phyloP scores from a whole-genome alignment of 1,284 basidiomycete species.

The Mycena sp. region DNA sequence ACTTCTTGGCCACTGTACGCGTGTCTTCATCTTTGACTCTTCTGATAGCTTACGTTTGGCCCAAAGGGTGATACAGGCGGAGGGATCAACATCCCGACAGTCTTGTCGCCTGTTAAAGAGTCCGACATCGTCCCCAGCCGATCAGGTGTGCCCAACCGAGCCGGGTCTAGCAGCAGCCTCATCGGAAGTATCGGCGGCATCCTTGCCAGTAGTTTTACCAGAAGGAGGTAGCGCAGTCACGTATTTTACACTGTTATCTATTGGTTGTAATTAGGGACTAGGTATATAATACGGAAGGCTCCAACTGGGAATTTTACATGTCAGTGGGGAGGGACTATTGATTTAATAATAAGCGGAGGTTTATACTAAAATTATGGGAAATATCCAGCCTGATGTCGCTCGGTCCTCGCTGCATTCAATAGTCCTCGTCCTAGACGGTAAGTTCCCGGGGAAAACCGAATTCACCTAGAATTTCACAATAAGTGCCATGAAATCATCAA shows the following conservation, averaged over 20 bases:
- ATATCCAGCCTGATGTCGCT: too few relatives aligned
- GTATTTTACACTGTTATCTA: background rate
- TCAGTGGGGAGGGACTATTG: too few relatives aligned
- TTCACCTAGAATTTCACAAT: background rate
- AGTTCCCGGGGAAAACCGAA: conserved; percentile 6
- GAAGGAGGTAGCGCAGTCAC: background rate
- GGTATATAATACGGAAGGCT: background rate
- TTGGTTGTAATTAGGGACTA: background rate
- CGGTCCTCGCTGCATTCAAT: background rate
- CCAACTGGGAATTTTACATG: too few relatives aligned
- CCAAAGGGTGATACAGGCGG: conserved; percentile 39
- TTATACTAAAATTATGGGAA: too few relatives aligned
- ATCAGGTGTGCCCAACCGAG: conserved; percentile 46
- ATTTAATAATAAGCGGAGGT: too few relatives aligned
- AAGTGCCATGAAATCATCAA: background rate
- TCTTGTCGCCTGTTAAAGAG: conserved; percentile 70
- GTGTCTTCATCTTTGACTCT: background rate
- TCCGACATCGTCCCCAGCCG: conserved; percentile 58
- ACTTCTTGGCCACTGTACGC: conserved; percentile 47
- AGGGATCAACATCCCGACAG: conserved; percentile 66
- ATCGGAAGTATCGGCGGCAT: conserved; percentile 17
- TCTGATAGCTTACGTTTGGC: conserved; percentile 13
- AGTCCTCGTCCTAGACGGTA: background rate
- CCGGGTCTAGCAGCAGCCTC: conserved; percentile 15
- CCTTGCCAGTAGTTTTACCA: conserved; percentile 9